Base-by-base conservation (phyloP, 1,139 yeast species). In the Debaryomyces singareniensis region DNA sequence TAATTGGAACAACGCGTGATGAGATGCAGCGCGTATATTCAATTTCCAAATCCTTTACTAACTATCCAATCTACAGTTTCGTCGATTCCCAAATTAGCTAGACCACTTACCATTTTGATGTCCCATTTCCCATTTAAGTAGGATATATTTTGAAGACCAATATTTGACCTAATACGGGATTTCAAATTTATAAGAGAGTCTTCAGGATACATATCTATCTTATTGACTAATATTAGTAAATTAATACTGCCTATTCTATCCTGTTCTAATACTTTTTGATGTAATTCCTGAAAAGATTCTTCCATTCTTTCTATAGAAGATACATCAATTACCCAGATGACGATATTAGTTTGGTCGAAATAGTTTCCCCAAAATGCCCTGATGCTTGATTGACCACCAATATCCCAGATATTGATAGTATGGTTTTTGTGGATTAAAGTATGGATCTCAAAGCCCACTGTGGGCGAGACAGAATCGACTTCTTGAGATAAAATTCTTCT, bases 281-380 rank as follows among this genome's bases (percentile, higher is more conserved):
- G 60, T 26, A 89, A 65, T 54, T 87, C 96, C 2, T 40, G 39
- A 37, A 69, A 68, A 37, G 83, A 82, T 52, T 82, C 95, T 12
- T 57, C 48, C 20, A 85, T 57, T 31, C 96, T 57, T 32, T 75
- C 78, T 25, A 68, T 50, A 24, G 77, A 74, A 37, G 74, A 61
- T 3, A 77, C 71, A 54, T 91, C 97, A 7, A 89, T 71, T n/a
- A 89, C 95, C 96, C 97, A 89, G n/a, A 89, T 56, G 15, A 89
- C 64, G 10, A 77, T 73, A 45, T 89, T 91, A 5, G 95, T 83
- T 42, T 75, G 76, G 39, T 87, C 96, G 49, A 83, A 87, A 55
- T 87, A 86, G 55, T 87, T 87, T 35, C 84, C 76, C 96, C 96
- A 86, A 51, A 86, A 86, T 13, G 85, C 76, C 28, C 96, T 65